Percentiles rank a stretch among this genome's conserved stretches.
phyloP scores from a whole-genome alignment of 768 basidiomycete species.

The Thelephora ganbajun region DNA sequence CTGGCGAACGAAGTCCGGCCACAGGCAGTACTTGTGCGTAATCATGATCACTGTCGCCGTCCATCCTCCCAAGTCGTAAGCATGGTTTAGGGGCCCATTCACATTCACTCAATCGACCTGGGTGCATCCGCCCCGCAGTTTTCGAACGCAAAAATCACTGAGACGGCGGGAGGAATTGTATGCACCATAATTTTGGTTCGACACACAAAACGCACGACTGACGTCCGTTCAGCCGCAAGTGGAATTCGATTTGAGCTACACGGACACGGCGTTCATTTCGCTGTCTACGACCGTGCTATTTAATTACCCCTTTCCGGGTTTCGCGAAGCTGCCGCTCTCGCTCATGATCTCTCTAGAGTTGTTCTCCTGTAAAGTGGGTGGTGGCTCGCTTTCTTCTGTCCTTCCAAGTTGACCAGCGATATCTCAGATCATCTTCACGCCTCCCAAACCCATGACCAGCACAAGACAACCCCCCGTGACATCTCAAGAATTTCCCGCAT shows the following conservation, averaged over 20 bases:
- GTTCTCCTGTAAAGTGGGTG: conserved; percentile 47
- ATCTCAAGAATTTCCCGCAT: conserved; percentile 22
- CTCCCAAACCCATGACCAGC: conserved; percentile 38
- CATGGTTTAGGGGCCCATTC: conserved; percentile 59
- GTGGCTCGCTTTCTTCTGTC: neutral
- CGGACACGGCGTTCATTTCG: conserved; percentile 72
- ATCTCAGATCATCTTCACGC: conserved; percentile 43
- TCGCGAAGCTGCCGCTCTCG: conserved; percentile 72
- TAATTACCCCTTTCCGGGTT: conserved; percentile 74
- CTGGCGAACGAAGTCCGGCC: conserved; percentile 74
- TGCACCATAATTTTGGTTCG: neutral
- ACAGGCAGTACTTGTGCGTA: conserved; percentile 47
- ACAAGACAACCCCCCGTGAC: conserved; percentile 11
- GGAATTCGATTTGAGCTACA: conserved; percentile 75
- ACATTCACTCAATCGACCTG: conserved; percentile 73
- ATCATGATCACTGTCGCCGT: conserved; percentile 1
- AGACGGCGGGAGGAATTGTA: conserved; percentile 12
- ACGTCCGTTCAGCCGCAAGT: conserved; percentile 35
- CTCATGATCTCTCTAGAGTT: conserved; percentile 66
- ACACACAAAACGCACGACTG: conserved; percentile 3
- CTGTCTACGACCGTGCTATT: conserved; percentile 72
- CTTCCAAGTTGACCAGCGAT: conserved; percentile 2
- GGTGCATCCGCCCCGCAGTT: conserved; percentile 71
- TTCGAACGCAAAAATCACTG: conserved; percentile 44
- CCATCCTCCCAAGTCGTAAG: conserved; percentile 1